Percentiles rank a stretch among this genome's conserved stretches.
Conservation (phyloP, 2,329 filamentous ascomycete species). For the Curvularia sp. region DNA sequence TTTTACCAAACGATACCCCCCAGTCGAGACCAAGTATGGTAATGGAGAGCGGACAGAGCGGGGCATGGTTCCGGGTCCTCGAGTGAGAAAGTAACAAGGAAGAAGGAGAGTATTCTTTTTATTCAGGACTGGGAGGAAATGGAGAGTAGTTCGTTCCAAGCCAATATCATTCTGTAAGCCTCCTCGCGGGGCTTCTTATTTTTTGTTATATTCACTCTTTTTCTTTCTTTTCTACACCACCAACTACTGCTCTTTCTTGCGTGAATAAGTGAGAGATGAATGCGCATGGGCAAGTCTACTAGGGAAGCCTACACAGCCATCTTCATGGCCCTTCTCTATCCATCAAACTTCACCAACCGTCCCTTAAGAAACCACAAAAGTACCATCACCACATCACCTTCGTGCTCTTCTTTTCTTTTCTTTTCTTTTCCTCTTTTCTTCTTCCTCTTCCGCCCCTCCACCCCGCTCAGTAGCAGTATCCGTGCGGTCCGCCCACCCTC, state of each 20-base stretch:
- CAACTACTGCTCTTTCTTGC: neutral
- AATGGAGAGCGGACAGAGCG: neutral
- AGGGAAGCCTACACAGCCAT: no score
- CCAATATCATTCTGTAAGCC: neutral
- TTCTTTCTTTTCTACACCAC: neutral
- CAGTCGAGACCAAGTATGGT: constrained; percentile 27
- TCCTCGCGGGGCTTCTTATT: neutral
- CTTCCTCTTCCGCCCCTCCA: neutral
- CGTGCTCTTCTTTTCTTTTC: neutral
- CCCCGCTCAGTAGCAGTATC: neutral
- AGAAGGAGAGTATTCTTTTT: neutral
- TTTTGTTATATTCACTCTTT: neutral
- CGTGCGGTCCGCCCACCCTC: neutral
- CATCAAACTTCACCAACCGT: neutral
- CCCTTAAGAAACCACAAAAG: neutral
- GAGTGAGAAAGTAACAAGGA: neutral
- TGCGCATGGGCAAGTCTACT: neutral
- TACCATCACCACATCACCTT: no score
- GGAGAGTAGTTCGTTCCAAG: neutral
- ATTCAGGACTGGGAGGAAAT: neutral
- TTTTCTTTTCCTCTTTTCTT: neutral
- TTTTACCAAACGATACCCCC: constrained; percentile 42
- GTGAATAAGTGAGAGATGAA: neutral
- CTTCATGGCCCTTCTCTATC: neutral
- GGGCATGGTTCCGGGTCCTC: neutral